These are phyloP conservation scores for Thalassiosira exigua DNA, from an alignment of 352 stramenopile species.

Conservation along the genomic window DNA sequence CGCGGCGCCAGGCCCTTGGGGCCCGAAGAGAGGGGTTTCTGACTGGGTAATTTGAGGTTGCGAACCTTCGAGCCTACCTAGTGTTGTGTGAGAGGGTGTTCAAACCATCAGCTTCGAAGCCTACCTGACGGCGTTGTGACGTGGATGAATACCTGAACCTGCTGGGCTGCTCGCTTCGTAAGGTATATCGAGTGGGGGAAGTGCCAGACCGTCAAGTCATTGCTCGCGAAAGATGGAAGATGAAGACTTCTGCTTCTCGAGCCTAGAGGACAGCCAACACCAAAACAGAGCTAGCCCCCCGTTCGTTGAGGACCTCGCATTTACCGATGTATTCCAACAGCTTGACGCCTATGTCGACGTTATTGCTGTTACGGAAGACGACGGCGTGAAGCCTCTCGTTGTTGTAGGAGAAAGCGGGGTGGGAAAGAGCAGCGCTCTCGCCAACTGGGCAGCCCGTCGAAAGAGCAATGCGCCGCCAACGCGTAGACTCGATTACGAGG, in stretches of 20 bases:
- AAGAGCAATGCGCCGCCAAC: slow-evolving; percentile 14
- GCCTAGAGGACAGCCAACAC: slow-evolving; percentile 52
- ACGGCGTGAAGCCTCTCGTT: slow-evolving; percentile 23
- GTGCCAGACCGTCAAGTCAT: background rate
- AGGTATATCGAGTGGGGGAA: too few relatives aligned
- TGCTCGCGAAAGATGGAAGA: background rate
- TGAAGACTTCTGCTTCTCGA: slow-evolving; percentile 41
- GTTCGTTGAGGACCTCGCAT: slow-evolving; percentile 23
- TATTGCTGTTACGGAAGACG: background rate
- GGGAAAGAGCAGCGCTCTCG: slow-evolving; percentile 49
- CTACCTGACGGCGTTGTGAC: too few relatives aligned
- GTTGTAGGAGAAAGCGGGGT: slow-evolving; percentile 32
- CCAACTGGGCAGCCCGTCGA: slow-evolving; percentile 38
- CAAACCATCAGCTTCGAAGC: too few relatives aligned
- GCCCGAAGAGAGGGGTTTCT: too few relatives aligned
- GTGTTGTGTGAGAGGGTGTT: too few relatives aligned
- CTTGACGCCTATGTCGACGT: slow-evolving; percentile 36
- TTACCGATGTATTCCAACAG: slow-evolving; percentile 13
- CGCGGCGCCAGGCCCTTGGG: too few relatives aligned
- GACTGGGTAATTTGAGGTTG: too few relatives aligned
- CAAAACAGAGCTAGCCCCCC: slow-evolving; percentile 20
- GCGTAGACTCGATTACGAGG: slow-evolving; percentile 23
- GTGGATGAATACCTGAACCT: too few relatives aligned
- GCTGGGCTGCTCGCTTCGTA: too few relatives aligned
- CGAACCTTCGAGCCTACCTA: too few relatives aligned